Evolutionary conservation across 768 basidiomycete genomes (phyloP), one percentile per base, ranked within the genome.

Genomic region (Leccinum disarticulatum): DNA sequence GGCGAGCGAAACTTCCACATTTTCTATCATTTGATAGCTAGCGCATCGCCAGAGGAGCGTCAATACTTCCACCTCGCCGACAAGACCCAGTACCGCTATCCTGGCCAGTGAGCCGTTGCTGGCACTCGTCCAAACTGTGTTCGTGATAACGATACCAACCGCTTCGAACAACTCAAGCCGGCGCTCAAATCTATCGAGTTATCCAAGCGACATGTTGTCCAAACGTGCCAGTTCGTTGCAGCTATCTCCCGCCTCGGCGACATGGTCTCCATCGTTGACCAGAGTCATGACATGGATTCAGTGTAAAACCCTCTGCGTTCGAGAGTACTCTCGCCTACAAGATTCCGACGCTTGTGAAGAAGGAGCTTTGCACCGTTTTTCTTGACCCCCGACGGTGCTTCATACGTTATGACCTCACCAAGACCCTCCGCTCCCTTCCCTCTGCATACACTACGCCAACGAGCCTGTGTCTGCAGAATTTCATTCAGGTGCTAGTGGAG

Each of bases 1-100:
- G 95, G 94, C 57, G 96, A 99, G 74, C 86, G 96, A 10, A 98
- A 97, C 64, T 99, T 98, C 73, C 95, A 99, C 73, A 94, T 96
- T 33, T 96, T 98, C 75, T 98, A 98, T 72, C 97, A 98, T 73
- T 85, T 98, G 68, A 86, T 95, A 59, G 90, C 93, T 0, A 95
- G 97, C 28, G 93, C 95, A 2, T 86, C 89, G 0, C 70, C 84
- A 0, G 97, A 98, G 67, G 97, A 98, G 72, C 79, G 91, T 14
- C 86, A 90, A 30, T 93, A 95, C 70, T 83, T 98, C 55, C 89
- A 91, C 61, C 82, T 99, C 11, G 76, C 83, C 54, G 91, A 96
- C 69, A 89, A 88, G 72, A 82, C 85, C 1, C 82, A 84, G 8
- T 99, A 93, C 66, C 85, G 94, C 2, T 98, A 95, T 70, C 85